phyloP scores from a whole-genome alignment of 73 alveolate species.

The Paramecium sonneborni region DNA sequence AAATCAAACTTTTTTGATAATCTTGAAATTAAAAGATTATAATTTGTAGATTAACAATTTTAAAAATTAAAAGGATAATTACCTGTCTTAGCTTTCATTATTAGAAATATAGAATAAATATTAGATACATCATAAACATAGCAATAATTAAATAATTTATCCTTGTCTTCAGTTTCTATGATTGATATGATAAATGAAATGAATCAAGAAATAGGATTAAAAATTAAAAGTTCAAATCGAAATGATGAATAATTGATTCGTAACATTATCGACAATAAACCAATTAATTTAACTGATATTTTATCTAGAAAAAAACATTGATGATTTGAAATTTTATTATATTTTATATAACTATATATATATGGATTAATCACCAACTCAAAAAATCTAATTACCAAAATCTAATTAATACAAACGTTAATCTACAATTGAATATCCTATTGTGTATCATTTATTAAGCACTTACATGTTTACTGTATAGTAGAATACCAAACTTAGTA shows the following conservation, averaged over 20 bases:
- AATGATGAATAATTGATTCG: neutral
- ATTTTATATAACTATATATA: neutral
- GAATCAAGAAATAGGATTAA: neutral
- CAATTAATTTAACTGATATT: neutral
- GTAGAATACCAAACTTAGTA: neutral
- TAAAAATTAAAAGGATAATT: neutral
- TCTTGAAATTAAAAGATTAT: neutral
- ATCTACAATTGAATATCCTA: neutral
- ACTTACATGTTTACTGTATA: neutral
- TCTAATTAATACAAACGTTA: neutral
- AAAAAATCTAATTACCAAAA: conserved; percentile 19
- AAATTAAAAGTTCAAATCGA: neutral
- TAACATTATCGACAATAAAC: neutral
- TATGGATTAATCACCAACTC: neutral
- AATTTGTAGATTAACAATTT: neutral
- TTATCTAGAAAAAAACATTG: neutral
- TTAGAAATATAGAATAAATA: neutral
- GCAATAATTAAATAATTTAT: neutral
- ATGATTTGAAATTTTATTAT: neutral
- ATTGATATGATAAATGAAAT: conserved; percentile 33
- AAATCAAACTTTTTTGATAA: neutral
- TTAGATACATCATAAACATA: neutral
- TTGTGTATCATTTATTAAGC: conserved; percentile 16
- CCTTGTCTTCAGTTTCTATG: neutral
- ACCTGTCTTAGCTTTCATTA: neutral